phyloP scores from a whole-genome alignment of 345 rosid genomes.

The Psidium guajava region DNA sequence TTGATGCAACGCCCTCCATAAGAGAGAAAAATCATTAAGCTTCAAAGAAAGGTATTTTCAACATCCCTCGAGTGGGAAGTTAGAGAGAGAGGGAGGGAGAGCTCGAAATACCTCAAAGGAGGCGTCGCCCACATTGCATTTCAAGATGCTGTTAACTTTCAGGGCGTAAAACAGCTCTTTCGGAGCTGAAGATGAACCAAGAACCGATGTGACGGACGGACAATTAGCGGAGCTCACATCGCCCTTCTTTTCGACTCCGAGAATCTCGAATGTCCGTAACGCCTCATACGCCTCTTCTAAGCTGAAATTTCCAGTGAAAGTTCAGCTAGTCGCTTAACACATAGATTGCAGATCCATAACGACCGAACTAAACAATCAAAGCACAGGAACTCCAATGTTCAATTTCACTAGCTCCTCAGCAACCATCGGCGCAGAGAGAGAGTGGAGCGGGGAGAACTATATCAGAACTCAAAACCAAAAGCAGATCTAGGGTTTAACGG shows the following conservation, averaged over 20 bases:
- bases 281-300: conserved; percentile 75
- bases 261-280: conserved; percentile 64
- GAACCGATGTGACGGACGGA: conserved; percentile 27
- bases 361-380: not conserved
- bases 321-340: not conserved
- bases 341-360: not conserved
- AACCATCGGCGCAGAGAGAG: not conserved
- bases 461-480: not conserved
- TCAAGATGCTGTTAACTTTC: conserved; percentile 50
- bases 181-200: conserved; percentile 37
- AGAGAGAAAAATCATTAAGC: not conserved
- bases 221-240: conserved; percentile 42
- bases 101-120: conserved; percentile 35
- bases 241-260: conserved; percentile 47
- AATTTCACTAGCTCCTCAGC: not conserved
- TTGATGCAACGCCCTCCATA: conserved; percentile 45
- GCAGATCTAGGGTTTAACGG: not conserved
- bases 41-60: not conserved
- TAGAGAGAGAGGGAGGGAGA: not conserved
- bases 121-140: conserved; percentile 38
- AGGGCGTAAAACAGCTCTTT: conserved; percentile 68
- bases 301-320: conserved; percentile 18
- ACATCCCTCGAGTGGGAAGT: not conserved
- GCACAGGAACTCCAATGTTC: not conserved
- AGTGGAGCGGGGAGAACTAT: not conserved